These are phyloP conservation scores for Candida railenensis DNA, from an alignment of 805 yeast species.

Conservation along the genomic window DNA sequence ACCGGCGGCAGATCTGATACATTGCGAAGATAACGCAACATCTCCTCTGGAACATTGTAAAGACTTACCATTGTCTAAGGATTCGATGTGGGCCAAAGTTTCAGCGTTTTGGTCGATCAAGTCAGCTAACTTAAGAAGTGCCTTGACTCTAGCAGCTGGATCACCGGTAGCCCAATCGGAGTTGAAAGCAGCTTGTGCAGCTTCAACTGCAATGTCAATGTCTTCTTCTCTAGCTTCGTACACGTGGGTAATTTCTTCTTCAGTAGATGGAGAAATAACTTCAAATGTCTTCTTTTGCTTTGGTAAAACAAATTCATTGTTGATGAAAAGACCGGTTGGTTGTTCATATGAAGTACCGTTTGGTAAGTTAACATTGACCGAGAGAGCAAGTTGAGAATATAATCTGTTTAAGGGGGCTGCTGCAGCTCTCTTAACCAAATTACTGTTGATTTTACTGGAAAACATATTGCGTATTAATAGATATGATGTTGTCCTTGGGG, in stretches of 20 bases:
- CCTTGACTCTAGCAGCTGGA: constrained; percentile 65
- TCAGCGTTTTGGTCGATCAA: constrained; percentile 71
- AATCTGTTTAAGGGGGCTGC: constrained; percentile 13
- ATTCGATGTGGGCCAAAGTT: constrained; percentile 73
- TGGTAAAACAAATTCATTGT: constrained; percentile 73
- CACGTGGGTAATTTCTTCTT: constrained; percentile 64
- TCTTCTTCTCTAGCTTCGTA: constrained; percentile 79
- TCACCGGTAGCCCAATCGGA: constrained; percentile 65
- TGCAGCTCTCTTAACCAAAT: constrained; percentile 5
- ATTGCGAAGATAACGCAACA: constrained; percentile 64
- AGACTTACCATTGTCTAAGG: constrained; percentile 89
- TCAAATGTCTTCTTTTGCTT: constrained; percentile 56
- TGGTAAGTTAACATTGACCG: constrained; percentile 57
- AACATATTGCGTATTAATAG: constrained; percentile 2
- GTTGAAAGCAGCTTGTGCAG: constrained; percentile 78
- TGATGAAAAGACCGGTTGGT: constrained; percentile 88
- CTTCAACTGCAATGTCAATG: constrained; percentile 80
- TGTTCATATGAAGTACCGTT: constrained; percentile 71
- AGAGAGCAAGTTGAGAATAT: constrained; percentile 33
- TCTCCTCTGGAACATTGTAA: constrained; percentile 69
- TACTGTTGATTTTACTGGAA: constrained; percentile 9
- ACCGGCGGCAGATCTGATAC: constrained; percentile 84
- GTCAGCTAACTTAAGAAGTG: constrained; percentile 72
- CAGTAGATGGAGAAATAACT: constrained; percentile 67
- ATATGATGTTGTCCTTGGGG: neutral